Evolutionary conservation across 2,329 filamentous ascomycete species (phyloP), one percentile per base, ranked within the genome.

Genomic region (Passalora sequoiae): DNA sequence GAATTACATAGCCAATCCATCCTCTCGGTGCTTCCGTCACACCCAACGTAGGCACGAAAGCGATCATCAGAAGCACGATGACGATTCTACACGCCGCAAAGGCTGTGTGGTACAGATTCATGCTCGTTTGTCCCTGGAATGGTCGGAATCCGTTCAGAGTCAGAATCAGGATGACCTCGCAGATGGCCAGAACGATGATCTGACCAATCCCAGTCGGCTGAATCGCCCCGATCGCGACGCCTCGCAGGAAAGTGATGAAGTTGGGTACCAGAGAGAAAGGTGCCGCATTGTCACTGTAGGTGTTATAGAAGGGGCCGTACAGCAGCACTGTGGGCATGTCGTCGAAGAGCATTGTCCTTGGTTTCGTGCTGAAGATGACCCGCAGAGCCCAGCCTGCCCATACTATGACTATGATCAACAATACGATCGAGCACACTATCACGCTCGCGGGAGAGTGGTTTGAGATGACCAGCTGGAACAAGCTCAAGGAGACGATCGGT

Each of bases 271-370:
- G 75, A 5, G 91, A 89, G 65, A 94, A 98, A 0, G 87, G 82
- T 6, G 91, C 87, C 0, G 89, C 88, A 62, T 91, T 86, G 63
- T 98, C 92, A 17, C 86, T 92, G 64, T 94, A 97, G 0, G 92
- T 98, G 67, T 98, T 98, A 61, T 98, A 98, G 6, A 98, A 72
- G 4, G 92, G 88, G 0, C 92, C 92, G 57, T 95, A 97, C 1
- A 88, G 76, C 2, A 98, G 74, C 6, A 97, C 81, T 0, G 88
- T 96, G 5, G 88, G 81, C 37, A 98, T 74, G 59, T 97, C 89
- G 66, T 98, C 92, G 63, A 96, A 98, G 7, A 98, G 74, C 54
- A 88, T 84, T 1, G 88, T 85, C 48, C 89, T 83, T 4, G 89
- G 89, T 51, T 85, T 82, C 1, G 87, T 92, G 17, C 74, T 80